Base-by-base conservation (phyloP, 257 asterid genomes). In the Solanum infundibuliforme region DNA sequence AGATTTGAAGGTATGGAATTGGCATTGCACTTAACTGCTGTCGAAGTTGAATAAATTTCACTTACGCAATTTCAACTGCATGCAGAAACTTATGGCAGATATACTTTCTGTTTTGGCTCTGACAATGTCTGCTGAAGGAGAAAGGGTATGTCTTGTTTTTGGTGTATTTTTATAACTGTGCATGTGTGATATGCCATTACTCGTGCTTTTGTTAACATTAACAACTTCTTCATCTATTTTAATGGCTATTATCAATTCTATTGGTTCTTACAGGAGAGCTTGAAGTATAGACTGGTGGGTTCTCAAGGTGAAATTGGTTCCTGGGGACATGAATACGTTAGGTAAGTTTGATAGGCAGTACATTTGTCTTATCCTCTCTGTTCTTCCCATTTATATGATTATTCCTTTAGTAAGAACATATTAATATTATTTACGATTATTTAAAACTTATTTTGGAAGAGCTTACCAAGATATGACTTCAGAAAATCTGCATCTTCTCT, bases 121-220 rank as follows among this genome's bases (percentile, higher is more conserved):
- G 95, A 97, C 99, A 48, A 97, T 97, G 99, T 95, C 98, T 34
- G 98, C 98, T 43, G 98, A 96, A 92, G 99, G 99, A 88, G 97
- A 96, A 92, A 92, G 98, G 95, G 99, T 97, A 93, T 18, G 90
- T 55, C 13, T 85, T 81, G 8, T 58, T 69, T 83, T 38, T 71
- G 83, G 21, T 13, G 35, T 60, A 58, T 46, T 46, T 7, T 12
- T 27, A 29, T 55, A 21, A n/a, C 73, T 48, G 6, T 18, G 41
- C 69, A 9, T 46, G 85, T 27, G 39, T 81, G 87, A 85, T 85
- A 69, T 85, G 10, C 38, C 41, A 29, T 29, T 11, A 69, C 68
- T 32, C 4, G 16, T 86, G 48, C 68, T 86, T 68, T 36, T 86
- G 88, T 87, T 52, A 35, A 85, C 43, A 81, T 88, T 68, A 36